phyloP scores from a whole-genome alignment of 495 filamentous ascomycete species.

The Penicillium paradoxum region DNA sequence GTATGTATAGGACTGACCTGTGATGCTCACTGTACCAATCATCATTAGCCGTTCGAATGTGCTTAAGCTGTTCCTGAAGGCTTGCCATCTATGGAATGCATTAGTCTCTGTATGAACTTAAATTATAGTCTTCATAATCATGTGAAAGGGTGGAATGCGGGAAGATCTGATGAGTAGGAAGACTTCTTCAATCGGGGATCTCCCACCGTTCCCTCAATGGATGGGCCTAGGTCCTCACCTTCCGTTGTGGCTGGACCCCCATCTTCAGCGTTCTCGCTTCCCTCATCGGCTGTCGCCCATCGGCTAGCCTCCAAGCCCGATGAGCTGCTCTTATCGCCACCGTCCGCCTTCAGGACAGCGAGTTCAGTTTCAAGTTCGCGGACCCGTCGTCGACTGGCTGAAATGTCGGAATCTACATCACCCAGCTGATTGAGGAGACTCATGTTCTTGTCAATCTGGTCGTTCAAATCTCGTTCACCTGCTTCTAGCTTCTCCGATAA shows the following conservation, averaged over 20 bases:
- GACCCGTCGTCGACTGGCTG: constrained; percentile 36
- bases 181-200: constrained; percentile 37
- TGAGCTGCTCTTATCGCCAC: constrained; percentile 19
- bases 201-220: constrained; percentile 53
- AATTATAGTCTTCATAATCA: constrained; percentile 18
- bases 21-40: constrained; percentile 45
- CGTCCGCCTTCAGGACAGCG: constrained; percentile 33
- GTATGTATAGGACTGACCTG: constrained; percentile 30
- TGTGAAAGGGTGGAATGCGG: constrained; percentile 34
- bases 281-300: constrained; percentile 38
- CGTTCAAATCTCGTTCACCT: constrained; percentile 37
- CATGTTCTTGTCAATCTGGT: constrained; percentile 50
- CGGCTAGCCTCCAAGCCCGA: constrained; percentile 36
- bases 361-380: constrained; percentile 47
- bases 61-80: constrained; percentile 50
- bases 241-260: constrained; percentile 39
- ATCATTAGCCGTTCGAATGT: constrained; percentile 41
- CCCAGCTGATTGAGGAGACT: constrained; percentile 41
- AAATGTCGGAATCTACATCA: constrained; percentile 38
- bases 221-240: constrained; percentile 53
- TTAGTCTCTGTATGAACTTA: constrained; percentile 21
- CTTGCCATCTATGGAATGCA: constrained; percentile 42
- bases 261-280: constrained; percentile 27
- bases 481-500: constrained; percentile 35
- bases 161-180: constrained; percentile 32